Conservation (phyloP, 305 asterid genomes). For the Plantago coronopus region DNA sequence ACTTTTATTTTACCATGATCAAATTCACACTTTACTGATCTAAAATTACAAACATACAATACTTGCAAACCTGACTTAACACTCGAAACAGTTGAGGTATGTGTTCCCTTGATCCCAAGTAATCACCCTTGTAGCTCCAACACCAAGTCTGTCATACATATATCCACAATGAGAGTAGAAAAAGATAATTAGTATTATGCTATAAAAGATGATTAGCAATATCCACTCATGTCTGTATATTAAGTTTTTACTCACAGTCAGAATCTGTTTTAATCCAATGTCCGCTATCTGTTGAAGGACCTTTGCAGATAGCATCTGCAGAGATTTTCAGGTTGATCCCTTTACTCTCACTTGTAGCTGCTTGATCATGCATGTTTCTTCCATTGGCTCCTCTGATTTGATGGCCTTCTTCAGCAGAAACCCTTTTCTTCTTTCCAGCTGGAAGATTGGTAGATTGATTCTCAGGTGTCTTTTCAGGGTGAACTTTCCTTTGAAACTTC, state of each 20-base stretch:
- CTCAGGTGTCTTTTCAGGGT: constrained; percentile 37
- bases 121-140: constrained; percentile 49
- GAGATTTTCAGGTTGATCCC: constrained; percentile 4
- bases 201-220: constrained; percentile 19
- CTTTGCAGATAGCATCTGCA: constrained; percentile 30
- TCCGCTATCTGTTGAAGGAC: constrained; percentile 37
- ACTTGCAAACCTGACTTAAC: constrained; percentile 29
- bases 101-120: constrained; percentile 27
- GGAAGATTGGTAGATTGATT: constrained; percentile 28
- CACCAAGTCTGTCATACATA: constrained; percentile 41
- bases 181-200: constrained; percentile 16
- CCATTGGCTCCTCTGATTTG: constrained; percentile 26
- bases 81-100: constrained; percentile 23
- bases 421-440: constrained; percentile 27
- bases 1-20: constrained; percentile 27
- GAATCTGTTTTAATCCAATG: constrained; percentile 61
- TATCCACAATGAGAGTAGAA: constrained; percentile 18
- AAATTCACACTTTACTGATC: constrained; percentile 26
- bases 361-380: constrained; percentile 13
- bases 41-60: constrained; percentile 20
- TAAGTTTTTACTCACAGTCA: constrained; percentile 46
- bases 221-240: constrained; percentile 14
- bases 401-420: constrained; percentile 23
- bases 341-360: no score
- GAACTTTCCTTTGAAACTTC: constrained; percentile 43